Evolutionary conservation across 2,329 filamentous ascomycete genomes (phyloP).

Genomic region (Trichoderma sp.): DNA sequence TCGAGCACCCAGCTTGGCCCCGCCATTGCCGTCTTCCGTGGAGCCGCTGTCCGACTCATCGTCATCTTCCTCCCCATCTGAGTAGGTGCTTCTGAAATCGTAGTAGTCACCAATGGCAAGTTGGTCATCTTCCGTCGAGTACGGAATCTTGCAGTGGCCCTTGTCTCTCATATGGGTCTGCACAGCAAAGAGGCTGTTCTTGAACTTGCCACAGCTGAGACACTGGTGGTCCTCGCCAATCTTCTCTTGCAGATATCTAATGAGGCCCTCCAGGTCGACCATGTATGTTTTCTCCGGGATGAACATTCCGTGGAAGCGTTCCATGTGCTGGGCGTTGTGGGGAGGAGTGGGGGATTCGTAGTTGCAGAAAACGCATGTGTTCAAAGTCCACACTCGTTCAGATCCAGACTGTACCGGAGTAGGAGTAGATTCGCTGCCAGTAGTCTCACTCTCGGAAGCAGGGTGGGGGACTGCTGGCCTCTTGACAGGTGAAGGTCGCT

Average conservation of each 20-base stretch:
- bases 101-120: slow-evolving; percentile 95
- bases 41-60: slow-evolving; percentile 47
- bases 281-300: slow-evolving; percentile 86
- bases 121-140: slow-evolving; percentile 82
- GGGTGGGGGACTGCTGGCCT: slow-evolving; percentile 52
- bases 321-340: slow-evolving; percentile 87
- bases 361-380: slow-evolving; percentile 86
- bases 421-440: slow-evolving; percentile 44
- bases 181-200: slow-evolving; percentile 72
- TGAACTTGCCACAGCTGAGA: slow-evolving; percentile 79
- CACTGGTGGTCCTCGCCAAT: slow-evolving; percentile 80
- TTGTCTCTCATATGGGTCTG: slow-evolving; percentile 98
- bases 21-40: slow-evolving; percentile 40
- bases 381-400: slow-evolving; percentile 43
- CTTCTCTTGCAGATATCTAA: slow-evolving; percentile 74
- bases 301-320: slow-evolving; percentile 90
- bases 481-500: slow-evolving; percentile 50
- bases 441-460: slow-evolving; percentile 32
- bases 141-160: slow-evolving; percentile 95
- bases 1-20: slow-evolving; percentile 67
- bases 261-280: slow-evolving; percentile 74
- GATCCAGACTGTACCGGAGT: slow-evolving; percentile 35
- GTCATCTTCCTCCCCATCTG: slow-evolving; percentile 61
- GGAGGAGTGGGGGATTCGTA: slow-evolving; percentile 70
- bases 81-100: slow-evolving; percentile 94